These are phyloP conservation scores for Angophora floribunda DNA, from an alignment of 345 rosid species.

Conservation along the genomic window DNA sequence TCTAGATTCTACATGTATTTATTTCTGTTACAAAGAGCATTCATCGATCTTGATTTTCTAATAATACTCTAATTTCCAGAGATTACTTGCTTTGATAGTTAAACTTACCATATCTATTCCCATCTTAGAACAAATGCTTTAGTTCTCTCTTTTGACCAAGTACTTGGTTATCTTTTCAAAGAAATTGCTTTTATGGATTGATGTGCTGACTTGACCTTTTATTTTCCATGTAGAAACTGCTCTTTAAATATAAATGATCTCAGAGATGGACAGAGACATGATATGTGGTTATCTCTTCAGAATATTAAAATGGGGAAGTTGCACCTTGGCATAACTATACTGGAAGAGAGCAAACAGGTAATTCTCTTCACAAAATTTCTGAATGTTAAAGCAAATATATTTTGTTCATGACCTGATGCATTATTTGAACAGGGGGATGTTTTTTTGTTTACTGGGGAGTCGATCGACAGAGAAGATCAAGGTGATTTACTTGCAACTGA, in stretches of 20 bases:
- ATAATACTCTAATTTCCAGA: neutral
- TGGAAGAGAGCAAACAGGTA: conserved; percentile 50
- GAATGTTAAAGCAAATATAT: neutral
- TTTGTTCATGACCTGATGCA: neutral
- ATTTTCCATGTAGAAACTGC: conserved; percentile 38
- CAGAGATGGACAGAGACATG: conserved; percentile 69
- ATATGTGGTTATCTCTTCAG: conserved; percentile 87
- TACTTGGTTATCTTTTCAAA: neutral
- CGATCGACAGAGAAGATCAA: conserved; percentile 4
- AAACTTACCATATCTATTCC: neutral
- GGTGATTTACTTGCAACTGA: neutral
- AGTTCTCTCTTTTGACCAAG: neutral
- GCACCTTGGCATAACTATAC: conserved; percentile 67
- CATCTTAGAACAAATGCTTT: neutral
- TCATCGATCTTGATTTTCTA: neutral
- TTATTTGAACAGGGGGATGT: conserved; percentile 17
- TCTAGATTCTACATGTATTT: neutral
- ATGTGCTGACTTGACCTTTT: neutral
- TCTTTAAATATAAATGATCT: conserved; percentile 47
- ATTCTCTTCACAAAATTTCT: neutral
- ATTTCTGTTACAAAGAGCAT: neutral
- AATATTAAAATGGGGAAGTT: conserved; percentile 74
- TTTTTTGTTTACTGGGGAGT: conserved; percentile 15
- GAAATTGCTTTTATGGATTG: neutral
- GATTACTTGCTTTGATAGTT: neutral